Base-by-base conservation (phyloP, 176 grass and related monocot species). In the Zoysia japonica region DNA sequence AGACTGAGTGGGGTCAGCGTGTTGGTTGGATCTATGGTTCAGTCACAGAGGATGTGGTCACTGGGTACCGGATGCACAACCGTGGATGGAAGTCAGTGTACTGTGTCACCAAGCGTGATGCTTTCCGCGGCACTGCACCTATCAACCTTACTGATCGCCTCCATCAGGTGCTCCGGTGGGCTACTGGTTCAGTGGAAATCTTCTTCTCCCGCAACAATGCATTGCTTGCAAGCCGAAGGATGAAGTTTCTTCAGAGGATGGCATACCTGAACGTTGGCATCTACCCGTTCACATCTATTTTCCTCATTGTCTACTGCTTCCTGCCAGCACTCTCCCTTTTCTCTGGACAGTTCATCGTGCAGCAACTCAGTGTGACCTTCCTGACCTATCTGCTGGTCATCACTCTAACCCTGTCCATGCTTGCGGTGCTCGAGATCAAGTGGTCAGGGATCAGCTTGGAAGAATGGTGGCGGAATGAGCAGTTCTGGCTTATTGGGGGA, bases 11-110 rank as follows among this genome's bases (percentile, higher is more conserved):
- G 96, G 96, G 96, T 2, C 83, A 79, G 41, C 92, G 96, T 69
- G 96, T 99, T 17, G 96, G 96, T 42, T 99, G 96, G 96, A 99
- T 99, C 68, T 99, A 99, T 52, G 96, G 96, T 5, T 99, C 96
- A 7, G 96, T 99, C 9, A 96, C 96, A 47, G 96, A 99, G 79
- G 96, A 99, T 82, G 96, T 99, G 40, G 90, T 99, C n/a, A 99
- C 96, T 17, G 96, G 96, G n/a, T 99, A 93, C 78, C 65, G 96
- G 65, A 99, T 99, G 96, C 96, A 99, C 84, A 99, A 99, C 85
- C 83, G 96, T 72, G 96, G 96, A 9, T 99, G 96, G 96, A 99
- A 88, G 75, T 99, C 96, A 0, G 92, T 99, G 17, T 99, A 99
- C 80, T 99, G 96, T 72, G 96, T 99, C 11, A 99, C 96, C 46